Conservation (phyloP, 306 rosid genomes). For the Cicer arietinum region DNA sequence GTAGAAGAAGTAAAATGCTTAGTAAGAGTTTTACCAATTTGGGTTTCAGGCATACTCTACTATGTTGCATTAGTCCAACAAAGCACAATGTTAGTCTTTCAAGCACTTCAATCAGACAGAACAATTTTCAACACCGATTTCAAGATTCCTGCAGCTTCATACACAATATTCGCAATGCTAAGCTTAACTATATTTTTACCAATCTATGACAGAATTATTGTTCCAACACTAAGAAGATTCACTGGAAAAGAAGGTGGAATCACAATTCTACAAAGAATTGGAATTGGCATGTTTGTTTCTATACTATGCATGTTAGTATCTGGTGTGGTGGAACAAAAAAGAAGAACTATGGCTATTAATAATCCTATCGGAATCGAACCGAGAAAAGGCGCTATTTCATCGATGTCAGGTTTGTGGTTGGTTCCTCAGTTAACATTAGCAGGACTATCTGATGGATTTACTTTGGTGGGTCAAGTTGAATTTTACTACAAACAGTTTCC, state of each 20-base stretch:
- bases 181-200: slow-evolving; percentile 73
- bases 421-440: slow-evolving; percentile 70
- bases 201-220: slow-evolving; percentile 66
- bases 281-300: slow-evolving; percentile 70
- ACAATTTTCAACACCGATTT: slow-evolving; percentile 52
- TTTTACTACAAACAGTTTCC: slow-evolving; percentile 93
- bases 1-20: slow-evolving; percentile 87
- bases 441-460: slow-evolving; percentile 68
- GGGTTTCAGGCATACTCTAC: slow-evolving; percentile 62
- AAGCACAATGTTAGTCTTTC: slow-evolving; percentile 66
- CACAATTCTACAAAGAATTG: slow-evolving; percentile 82
- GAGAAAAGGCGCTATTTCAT: slow-evolving; percentile 73
- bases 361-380: slow-evolving; percentile 59
- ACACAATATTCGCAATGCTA: slow-evolving; percentile 64
- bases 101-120: slow-evolving; percentile 82
- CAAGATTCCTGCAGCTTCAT: slow-evolving; percentile 81
- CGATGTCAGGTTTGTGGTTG: slow-evolving; percentile 82
- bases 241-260: slow-evolving; percentile 75
- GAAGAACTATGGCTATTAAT: slow-evolving; percentile 59
- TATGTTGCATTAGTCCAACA: slow-evolving; percentile 61
- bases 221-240: slow-evolving; percentile 60
- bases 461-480: slow-evolving; percentile 67
- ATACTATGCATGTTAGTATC: slow-evolving; percentile 59
- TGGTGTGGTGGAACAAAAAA: slow-evolving; percentile 55
- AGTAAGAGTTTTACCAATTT: slow-evolving; percentile 74